These are phyloP conservation scores for Hypholoma sublateritium DNA, from an alignment of 768 basidiomycete species.

Conservation along the genomic window DNA sequence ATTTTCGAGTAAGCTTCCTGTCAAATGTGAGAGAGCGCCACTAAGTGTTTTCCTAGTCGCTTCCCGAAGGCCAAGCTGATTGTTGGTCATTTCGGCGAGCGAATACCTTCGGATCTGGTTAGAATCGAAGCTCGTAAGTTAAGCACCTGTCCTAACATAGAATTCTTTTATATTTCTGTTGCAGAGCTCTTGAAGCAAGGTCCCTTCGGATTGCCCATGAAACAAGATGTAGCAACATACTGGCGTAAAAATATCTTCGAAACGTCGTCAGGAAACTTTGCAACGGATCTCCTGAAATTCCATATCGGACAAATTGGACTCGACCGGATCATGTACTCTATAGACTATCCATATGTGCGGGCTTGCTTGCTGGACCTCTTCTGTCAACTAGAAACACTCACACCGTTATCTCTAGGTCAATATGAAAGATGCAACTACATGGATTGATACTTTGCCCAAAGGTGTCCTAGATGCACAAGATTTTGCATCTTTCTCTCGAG, in stretches of 20 bases:
- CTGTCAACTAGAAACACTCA: background rate
- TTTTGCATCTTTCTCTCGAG: background rate
- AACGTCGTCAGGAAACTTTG: constrained; percentile 41
- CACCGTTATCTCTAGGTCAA: background rate
- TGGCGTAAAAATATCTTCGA: constrained; percentile 40
- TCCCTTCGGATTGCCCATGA: constrained; percentile 35
- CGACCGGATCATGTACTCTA: constrained; percentile 40
- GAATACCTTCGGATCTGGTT: constrained; percentile 41
- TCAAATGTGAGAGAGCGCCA: background rate
- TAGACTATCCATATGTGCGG: constrained; percentile 35
- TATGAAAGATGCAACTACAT: background rate
- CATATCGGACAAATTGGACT: constrained; percentile 40
- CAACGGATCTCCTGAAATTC: constrained; percentile 36
- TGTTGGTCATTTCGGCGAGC: constrained; percentile 43
- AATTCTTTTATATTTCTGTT: background rate
- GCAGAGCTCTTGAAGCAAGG: constrained; percentile 31
- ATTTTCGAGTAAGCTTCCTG: background rate
- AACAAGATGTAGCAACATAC: constrained; percentile 35
- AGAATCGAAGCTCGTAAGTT: constrained; percentile 41
- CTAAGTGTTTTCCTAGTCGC: constrained; percentile 25
- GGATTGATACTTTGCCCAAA: background rate
- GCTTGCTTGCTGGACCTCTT: background rate
- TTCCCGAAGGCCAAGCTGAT: constrained; percentile 41
- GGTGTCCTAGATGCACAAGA: background rate
- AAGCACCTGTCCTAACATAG: background rate